Conservation (phyloP, 2,329 filamentous ascomycete genomes). For the Paecilomyces sp. region DNA sequence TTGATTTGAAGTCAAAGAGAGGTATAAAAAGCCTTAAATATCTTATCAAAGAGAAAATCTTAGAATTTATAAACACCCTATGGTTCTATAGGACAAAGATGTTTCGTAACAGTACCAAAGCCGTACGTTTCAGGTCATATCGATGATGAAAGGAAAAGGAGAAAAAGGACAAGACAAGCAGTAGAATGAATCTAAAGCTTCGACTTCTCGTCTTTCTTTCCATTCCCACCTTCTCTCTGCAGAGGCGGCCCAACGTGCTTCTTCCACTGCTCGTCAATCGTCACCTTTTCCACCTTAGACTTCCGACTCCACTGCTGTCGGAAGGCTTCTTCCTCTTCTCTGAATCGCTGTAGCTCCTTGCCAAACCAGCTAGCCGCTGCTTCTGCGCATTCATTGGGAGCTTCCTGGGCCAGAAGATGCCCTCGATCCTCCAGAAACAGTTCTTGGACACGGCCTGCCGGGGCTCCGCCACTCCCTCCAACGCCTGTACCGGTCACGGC, state of each 20-base stretch:
- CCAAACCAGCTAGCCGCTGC: constrained; percentile 51
- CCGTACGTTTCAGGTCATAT: not conserved
- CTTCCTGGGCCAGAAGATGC: constrained; percentile 81
- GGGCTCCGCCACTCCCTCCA: constrained; percentile 48
- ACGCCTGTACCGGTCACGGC: constrained; percentile 30
- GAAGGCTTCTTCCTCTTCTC: constrained; percentile 50
- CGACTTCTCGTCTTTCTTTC: constrained; percentile 4
- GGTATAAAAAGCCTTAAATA: not conserved
- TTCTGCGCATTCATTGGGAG: constrained; percentile 59
- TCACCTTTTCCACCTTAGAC: constrained; percentile 48
- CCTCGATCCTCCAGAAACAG: constrained; percentile 59
- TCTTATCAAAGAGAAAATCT: not conserved
- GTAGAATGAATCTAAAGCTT: constrained; percentile 17
- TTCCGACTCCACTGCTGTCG: constrained; percentile 47
- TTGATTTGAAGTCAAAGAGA: not conserved
- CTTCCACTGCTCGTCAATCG: constrained; percentile 49
- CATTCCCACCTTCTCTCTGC: constrained; percentile 11
- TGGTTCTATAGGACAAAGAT: not conserved
- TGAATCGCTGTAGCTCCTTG: constrained; percentile 52
- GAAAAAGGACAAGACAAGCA: not conserved
- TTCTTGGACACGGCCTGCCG: constrained; percentile 59
- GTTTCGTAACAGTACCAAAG: not conserved
- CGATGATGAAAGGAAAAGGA: not conserved
- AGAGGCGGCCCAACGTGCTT: constrained; percentile 25
- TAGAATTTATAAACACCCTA: not conserved